Conservation (phyloP, 139 green algal genomes). For the Chlamydomonas eustigma region DNA sequence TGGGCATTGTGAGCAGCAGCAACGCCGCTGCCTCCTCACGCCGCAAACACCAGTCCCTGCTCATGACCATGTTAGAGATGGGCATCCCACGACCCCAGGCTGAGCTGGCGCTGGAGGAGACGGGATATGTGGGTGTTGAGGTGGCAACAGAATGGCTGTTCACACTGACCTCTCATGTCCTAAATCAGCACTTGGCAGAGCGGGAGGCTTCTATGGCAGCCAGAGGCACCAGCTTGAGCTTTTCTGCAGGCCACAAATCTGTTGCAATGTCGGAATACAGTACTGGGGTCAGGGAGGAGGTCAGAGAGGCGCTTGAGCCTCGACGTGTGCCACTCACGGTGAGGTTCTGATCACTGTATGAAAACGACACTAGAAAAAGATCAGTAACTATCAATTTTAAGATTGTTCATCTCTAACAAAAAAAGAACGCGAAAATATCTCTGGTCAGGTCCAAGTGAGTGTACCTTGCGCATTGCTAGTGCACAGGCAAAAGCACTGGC, state of each 20-base stretch:
- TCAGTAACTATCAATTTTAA: no score
- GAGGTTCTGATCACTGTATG: no score
- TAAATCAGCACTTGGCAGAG: conserved; percentile 6
- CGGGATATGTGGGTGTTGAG: conserved; percentile 84
- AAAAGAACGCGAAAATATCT: no score
- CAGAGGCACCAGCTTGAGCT: not conserved
- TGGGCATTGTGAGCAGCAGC: no score
- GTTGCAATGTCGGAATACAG: no score
- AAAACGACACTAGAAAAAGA: no score
- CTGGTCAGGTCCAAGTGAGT: no score
- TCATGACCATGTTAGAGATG: conserved; percentile 77
- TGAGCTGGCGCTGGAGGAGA: conserved; percentile 77
- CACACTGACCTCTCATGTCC: conserved; percentile 14
- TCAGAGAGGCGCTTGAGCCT: conserved; percentile 8
- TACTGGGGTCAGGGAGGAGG: not conserved
- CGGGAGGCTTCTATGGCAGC: not conserved
- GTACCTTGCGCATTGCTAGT: no score
- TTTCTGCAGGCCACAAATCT: no score
- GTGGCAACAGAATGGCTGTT: conserved; percentile 89
- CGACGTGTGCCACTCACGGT: conserved; percentile 28
- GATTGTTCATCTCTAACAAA: no score
- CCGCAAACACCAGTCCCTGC: not conserved
- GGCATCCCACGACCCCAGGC: conserved; percentile 69
- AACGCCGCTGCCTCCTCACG: not conserved
- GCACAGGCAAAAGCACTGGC: no score